Evolutionary conservation across 768 basidiomycete genomes (phyloP).

Genomic region (Neoboletus brunneissimus): DNA sequence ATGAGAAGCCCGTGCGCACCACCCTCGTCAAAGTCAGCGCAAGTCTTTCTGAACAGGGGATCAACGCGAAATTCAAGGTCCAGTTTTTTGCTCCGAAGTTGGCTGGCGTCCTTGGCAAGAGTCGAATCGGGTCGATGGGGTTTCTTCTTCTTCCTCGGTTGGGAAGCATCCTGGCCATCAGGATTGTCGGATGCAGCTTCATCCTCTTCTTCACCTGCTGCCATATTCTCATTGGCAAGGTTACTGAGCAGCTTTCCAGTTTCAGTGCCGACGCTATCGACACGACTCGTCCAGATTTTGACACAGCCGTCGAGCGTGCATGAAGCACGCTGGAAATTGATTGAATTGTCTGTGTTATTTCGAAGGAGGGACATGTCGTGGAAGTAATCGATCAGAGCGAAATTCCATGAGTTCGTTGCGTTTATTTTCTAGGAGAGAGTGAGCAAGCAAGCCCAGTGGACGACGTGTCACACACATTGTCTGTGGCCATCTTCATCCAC

Average conservation of each 20-base stretch:
- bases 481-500: slow-evolving; percentile 99
- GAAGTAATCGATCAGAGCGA: slow-evolving; percentile 98
- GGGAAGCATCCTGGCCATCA: slow-evolving; percentile 62
- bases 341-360: slow-evolving; percentile 90
- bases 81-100: slow-evolving; percentile 86
- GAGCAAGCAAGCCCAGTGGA: neutral
- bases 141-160: slow-evolving; percentile 59
- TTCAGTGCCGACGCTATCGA: slow-evolving; percentile 95
- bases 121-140: slow-evolving; percentile 74
- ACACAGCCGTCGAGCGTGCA: slow-evolving; percentile 98
- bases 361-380: slow-evolving; percentile 95
- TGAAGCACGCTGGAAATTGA: slow-evolving; percentile 99
- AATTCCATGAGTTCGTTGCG: slow-evolving; percentile 94
- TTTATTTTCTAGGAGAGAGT: slow-evolving; percentile 86
- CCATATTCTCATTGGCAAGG: slow-evolving; percentile 64
- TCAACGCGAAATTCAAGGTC: slow-evolving; percentile 97
- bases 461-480: slow-evolving; percentile 65
- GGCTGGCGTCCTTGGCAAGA: slow-evolving; percentile 80
- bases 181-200: slow-evolving; percentile 58
- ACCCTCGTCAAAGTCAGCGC: slow-evolving; percentile 97
- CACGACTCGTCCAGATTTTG: slow-evolving; percentile 98
- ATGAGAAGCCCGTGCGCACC: slow-evolving; percentile 94
- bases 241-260: slow-evolving; percentile 94
- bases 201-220: slow-evolving; percentile 57
- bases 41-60: slow-evolving; percentile 96